Base-by-base conservation (phyloP, 495 filamentous ascomycete genomes). In the Glonium stellatum region DNA sequence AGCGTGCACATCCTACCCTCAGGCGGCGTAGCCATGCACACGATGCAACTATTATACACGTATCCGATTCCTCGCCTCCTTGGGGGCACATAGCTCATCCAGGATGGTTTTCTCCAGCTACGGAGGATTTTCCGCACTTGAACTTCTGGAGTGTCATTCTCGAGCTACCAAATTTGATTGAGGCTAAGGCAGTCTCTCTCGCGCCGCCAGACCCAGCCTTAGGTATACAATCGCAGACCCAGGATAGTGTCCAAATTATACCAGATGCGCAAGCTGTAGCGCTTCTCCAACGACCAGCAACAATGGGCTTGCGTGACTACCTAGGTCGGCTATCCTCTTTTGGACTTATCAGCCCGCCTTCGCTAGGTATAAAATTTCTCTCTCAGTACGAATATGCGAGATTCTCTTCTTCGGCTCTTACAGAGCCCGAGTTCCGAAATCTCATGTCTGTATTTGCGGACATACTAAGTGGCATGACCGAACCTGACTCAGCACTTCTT, bases 381-480 rank as follows among this genome's bases (percentile, higher is more conserved):
- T 68, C 75, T 0, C 72, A 80, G 9, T 98, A 97, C 72, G 93
- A 98, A 75, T 75, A 78, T 36, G 90, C 92, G 0, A 81, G 93
- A 27, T 98, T 95, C 72, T 90, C 87, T 0, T 74, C 79, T 0
- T 69, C 74, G 12, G 75, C 78, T 8, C 70, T 88, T 5, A 71
- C 79, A 12, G 88, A 93, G 65, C 57, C 70, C 0, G 80, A 90
- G 53, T 97, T 98, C 68, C 78, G 87, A n/a, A 71, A 72, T 4
- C 73, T 98, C 56, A 96, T 97, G 92, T 81, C 82, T 54, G 73
- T 88, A n/a, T 96, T 97, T 72, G 84, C 92, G 0, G 85, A 90
- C 36, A 75, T 98, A 4, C 69, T 98, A 23, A 80, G 83, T 25
- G 81, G 80, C 8, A 96, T 97, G 87, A 80, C 76, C 23, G 78